Evolutionary conservation across 2,329 filamentous ascomycete species (phyloP), one percentile per base, ranked within the genome.

Genomic region (Sarocladiaceae sp.): DNA sequence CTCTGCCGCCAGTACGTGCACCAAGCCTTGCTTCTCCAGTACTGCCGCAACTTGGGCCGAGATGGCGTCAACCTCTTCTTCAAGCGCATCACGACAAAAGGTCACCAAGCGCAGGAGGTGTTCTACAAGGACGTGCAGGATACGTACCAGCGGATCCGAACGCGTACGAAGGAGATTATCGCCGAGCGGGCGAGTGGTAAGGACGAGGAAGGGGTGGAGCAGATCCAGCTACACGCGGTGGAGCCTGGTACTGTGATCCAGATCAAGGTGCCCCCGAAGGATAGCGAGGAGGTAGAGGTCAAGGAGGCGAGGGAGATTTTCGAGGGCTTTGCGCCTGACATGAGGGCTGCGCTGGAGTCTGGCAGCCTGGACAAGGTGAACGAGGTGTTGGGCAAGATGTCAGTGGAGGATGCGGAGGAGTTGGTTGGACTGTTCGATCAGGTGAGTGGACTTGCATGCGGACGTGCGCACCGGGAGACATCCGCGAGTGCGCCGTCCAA

Each of bases 201-300:
- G 3, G 73, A 68, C 7, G 36, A 33, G 31, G 26, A 47, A 35
- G 90, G 87, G 18, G 87, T 96, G 10, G 94, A 99, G 73, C 93
- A 97, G 70, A 99, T 99, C 60, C 95, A 99, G 71, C 79, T 99
- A 44, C 94, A 99, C 66, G 93, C 94, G 13, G 92, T 99, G 11
- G 91, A 97, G 67, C 93, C 93, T 0, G 88, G 87, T 46, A 97
- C 93, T 3, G 86, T 88, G 55, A 97, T 99, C 67, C 88, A 89
- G 65, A 97, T 97, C 68, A 82, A 73, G 52, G 86, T 96, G 35
- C 93, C 94, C 12, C 76, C 87, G 0, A 76, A 77, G 35, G 77
- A 82, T 22, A 87, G 84, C 60, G 77, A 83, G 22, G 84, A 92
- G 50, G 79, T 82, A 1, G 83, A 79, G 51, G 78, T 78, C 51